Base-by-base conservation (phyloP, 1,284 basidiomycete genomes). In the Pterulicium gracile region DNA sequence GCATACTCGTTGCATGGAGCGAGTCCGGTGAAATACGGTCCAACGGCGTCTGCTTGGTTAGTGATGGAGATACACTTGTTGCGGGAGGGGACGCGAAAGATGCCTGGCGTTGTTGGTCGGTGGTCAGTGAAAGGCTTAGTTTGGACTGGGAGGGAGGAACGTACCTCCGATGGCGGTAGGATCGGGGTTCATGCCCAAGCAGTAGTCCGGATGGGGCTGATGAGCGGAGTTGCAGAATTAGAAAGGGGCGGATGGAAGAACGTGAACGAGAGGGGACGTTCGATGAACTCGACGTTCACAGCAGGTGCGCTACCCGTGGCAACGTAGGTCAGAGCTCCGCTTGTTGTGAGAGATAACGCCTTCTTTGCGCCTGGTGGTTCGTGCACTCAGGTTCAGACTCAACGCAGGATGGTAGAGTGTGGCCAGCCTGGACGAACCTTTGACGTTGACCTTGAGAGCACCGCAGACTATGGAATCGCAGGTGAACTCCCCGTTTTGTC, bases 51-150 rank as follows among this genome's bases (percentile, higher is more conserved):
- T 4, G 5, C 36, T 17, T 39, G 36, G 36, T 39, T 39, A 18
- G 15, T 17, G 36, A 39, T 39, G 5, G 36, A 39, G 36, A 39
- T 39, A 39, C 36, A 39, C 15, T 39, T 39, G 36, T 39, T 17
- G 7, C n/a, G 15, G n/a, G 36, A 13, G 4, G 36, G 36, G 4
- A 39, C 36, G 15, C 36, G 36, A 18, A 39, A 39, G 5, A 39
- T 39, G n/a, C 36, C 36, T 39, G 15, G 27, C 7, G n/a, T 32
- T 7, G 27, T 32, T 32, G n/a, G n/a, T n/a, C n/a, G n/a, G n/a
- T n/a, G n/a, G n/a, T 32, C 10, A 32, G 27, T 32, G 27, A 32
- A 10, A n/a, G 27, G n/a, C 7, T 10, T n/a, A n/a, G 27, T 32
- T 32, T 32, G n/a, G 27, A 32, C 10, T 32, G 27, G 27, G 27